Evolutionary conservation across 2,329 filamentous ascomycete species (phyloP), one percentile per base, ranked within the genome.

Genomic region (Uncinocarpus reesii): DNA sequence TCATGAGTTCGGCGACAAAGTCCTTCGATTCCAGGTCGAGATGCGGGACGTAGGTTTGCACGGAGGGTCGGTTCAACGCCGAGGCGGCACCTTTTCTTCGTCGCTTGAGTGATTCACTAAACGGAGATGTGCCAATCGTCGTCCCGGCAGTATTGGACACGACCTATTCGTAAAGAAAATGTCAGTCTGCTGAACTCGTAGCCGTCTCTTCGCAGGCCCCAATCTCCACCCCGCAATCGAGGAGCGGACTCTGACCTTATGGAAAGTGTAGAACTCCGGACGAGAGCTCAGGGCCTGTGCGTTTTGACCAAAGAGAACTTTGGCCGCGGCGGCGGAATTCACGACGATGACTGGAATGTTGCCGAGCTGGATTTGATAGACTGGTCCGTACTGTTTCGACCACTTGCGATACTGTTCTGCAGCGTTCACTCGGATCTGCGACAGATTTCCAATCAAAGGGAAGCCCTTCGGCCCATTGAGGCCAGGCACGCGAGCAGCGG

Each of bases 51-150:
- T 83, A 83, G 0, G 74, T 79, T 3, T 75, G 73, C 1, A 83
- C 76, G 0, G 78, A 78, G 0, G 80, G 79, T 41, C 79, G 76
- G 60, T 83, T 83, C 15, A 83, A 66, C 1, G 80, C 80, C 2
- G 77, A 77, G 0, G 79, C 80, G 1, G 79, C 80, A 13, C 78
- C 80, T 60, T 83, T 83, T 49, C 79, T 71, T 28, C 79, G 69
- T 4, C 78, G 69, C 60, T 83, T 83, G 23, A 83, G 63, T 0
- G 75, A 79, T 2, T 83, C 79, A 47, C 74, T 79, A 58, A 80
- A 84, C 0, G 80, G 80, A 0, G 77, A 80, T 0, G 80, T 84
- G 0, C 80, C 80, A 48, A 84, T 83, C 0, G 80, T 84, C 0
- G 79, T 83, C 4, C 80, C 79, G 1, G 79, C 75, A 0, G 80